Evolutionary conservation across 352 stramenopile genomes (phyloP).

Genomic region (Globisporangium echinulatum): DNA sequence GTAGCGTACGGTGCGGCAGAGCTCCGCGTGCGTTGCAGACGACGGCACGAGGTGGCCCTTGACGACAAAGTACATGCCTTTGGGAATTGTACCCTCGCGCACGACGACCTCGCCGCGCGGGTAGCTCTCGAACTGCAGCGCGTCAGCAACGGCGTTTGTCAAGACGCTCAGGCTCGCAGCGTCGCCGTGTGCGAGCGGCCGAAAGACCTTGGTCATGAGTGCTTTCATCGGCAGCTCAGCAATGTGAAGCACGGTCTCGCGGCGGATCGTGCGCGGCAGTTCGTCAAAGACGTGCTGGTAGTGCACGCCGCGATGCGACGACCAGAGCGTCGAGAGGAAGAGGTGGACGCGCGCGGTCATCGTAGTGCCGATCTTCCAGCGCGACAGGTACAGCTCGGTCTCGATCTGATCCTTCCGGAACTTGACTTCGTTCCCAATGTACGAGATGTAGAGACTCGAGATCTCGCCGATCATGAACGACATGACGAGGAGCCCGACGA

Average conservation of each 20-base stretch:
- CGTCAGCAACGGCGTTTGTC: constrained; percentile 28
- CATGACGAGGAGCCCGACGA: constrained; percentile 44
- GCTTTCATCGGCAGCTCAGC: constrained; percentile 26
- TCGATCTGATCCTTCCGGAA: constrained; percentile 65
- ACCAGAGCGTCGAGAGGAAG: constrained; percentile 53
- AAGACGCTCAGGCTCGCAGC: constrained; percentile 22
- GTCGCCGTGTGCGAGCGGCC: constrained; percentile 17
- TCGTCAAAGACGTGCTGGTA: constrained; percentile 50
- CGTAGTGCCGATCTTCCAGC: constrained; percentile 31
- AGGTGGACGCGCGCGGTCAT: constrained; percentile 37
- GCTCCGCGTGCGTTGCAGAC: constrained; percentile 1
- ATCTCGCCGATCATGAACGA: constrained; percentile 71
- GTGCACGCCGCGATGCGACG: constrained; percentile 40
- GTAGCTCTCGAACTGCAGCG: constrained; percentile 59
- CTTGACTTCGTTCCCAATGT: constrained; percentile 51
- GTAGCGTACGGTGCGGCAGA: constrained; percentile 11
- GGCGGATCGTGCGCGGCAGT: constrained; percentile 34
- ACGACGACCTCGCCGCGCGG: constrained; percentile 56
- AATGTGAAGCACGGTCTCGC: constrained; percentile 42
- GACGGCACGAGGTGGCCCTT: constrained; percentile 32
- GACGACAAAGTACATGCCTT: constrained; percentile 71
- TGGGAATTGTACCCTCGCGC: constrained; percentile 53
- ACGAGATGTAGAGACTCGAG: constrained; percentile 61
- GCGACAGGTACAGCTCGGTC: constrained; percentile 36
- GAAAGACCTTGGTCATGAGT: constrained; percentile 27